Evolutionary conservation across 768 basidiomycete species (phyloP).

Genomic region (Naganishia antarctica): DNA sequence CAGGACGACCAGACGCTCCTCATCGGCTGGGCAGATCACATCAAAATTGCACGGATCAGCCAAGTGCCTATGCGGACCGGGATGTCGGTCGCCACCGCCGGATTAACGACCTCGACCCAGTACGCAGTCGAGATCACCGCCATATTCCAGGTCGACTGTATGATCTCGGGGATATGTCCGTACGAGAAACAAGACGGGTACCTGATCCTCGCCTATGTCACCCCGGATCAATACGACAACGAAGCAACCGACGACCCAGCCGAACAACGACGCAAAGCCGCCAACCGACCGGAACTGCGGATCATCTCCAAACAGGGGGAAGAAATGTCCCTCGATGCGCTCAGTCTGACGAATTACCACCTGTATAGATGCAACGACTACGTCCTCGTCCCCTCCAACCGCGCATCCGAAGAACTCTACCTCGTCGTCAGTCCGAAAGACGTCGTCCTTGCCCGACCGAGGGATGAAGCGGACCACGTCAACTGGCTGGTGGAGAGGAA

Average conservation of each 20-base stretch:
- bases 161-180: conserved; percentile 85
- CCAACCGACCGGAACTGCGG: conserved; percentile 88
- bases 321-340: conserved; percentile 76
- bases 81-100: neutral
- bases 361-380: conserved; percentile 92
- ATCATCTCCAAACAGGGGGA: conserved; percentile 85
- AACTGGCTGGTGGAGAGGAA: conserved; percentile 82
- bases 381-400: conserved; percentile 57
- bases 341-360: conserved; percentile 72
- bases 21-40: conserved; percentile 86
- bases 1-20: conserved; percentile 85
- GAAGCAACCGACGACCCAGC: conserved; percentile 66
- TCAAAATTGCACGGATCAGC: conserved; percentile 70
- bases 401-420: conserved; percentile 57
- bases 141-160: conserved; percentile 87
- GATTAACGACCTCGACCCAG: conserved; percentile 42
- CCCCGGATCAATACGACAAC: conserved; percentile 70
- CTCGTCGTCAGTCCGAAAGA: conserved; percentile 82
- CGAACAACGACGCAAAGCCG: conserved; percentile 72
- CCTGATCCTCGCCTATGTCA: conserved; percentile 79
- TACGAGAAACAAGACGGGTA: conserved; percentile 56
- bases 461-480: conserved; percentile 85
- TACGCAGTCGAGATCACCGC: conserved; percentile 77
- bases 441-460: conserved; percentile 74
- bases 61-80: conserved; percentile 32